Conservation (phyloP, 257 asterid genomes). For the Pogostemon cablin region DNA sequence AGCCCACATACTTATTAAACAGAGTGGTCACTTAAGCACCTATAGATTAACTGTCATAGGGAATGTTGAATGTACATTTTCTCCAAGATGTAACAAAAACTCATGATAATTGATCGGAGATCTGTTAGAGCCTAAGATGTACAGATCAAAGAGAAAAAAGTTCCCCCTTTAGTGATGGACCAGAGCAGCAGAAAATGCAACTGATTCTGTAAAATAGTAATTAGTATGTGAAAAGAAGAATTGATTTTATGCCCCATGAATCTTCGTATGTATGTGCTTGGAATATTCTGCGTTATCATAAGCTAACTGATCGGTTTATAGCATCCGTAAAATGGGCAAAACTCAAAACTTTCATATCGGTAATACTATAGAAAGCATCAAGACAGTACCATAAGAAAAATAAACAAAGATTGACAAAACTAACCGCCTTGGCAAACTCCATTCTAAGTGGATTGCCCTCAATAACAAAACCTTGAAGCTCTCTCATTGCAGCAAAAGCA, state of each 20-base stretch:
- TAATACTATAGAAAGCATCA: conserved; percentile 41
- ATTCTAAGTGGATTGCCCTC: conserved; percentile 88
- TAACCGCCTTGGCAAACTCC: conserved; percentile 99
- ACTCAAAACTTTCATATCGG: conserved; percentile 22
- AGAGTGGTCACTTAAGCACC: conserved; percentile 12
- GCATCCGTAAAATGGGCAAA: conserved; percentile 33
- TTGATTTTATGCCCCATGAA: conserved; percentile 23
- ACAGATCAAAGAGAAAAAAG: conserved; percentile 1
- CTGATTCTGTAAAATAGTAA: conserved; percentile 12
- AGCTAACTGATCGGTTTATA: conserved; percentile 29
- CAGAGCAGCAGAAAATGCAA: conserved; percentile 16
- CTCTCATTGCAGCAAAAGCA: conserved; percentile 82
- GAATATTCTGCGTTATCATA: conserved; percentile 28
- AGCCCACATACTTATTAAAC: not conserved
- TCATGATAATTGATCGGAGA: conserved; percentile 20
- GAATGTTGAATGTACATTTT: conserved; percentile 1
- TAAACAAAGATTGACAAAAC: conserved; percentile 74
- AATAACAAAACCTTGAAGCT: conserved; percentile 81
- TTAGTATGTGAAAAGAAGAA: conserved; percentile 22
- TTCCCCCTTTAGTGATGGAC: conserved; percentile 22
- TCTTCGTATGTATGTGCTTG: conserved; percentile 16
- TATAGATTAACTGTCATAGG: conserved; percentile 2
- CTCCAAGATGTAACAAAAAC: conserved; percentile 13
- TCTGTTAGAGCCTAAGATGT: not conserved
- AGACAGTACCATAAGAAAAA: conserved; percentile 45